phyloP scores from a whole-genome alignment of 345 rosid species.

The Eucalyptus pauciflora region DNA sequence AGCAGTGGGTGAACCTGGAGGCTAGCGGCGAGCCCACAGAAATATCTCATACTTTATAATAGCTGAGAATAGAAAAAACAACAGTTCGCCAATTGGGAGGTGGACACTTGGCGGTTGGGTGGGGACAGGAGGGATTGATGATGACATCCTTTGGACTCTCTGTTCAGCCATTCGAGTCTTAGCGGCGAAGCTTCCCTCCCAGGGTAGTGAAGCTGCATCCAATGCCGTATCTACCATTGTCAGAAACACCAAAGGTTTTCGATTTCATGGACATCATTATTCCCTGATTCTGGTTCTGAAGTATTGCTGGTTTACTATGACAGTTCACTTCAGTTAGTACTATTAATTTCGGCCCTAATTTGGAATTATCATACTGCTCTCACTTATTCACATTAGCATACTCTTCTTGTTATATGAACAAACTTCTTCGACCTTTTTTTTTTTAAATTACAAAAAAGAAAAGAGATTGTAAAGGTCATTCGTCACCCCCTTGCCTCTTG shows the following conservation, averaged over 20 bases:
- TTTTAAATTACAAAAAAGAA: no score
- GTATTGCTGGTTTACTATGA: neutral
- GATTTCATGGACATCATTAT: neutral
- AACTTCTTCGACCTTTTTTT: neutral
- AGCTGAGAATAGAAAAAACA: neutral
- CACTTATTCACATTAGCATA: neutral
- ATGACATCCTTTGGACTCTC: neutral
- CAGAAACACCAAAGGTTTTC: neutral
- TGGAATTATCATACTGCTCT: neutral
- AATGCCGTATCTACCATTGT: neutral
- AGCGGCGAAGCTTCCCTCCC: neutral
- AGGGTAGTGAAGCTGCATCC: neutral
- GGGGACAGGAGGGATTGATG: neutral
- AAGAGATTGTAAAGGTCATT: no score
- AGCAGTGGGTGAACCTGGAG: neutral
- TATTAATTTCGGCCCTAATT: neutral
- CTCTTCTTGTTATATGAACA: accelerated
- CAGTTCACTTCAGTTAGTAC: neutral
- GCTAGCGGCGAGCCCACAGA: neutral
- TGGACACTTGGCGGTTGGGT: neutral
- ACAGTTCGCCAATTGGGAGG: neutral
- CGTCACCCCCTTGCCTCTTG: neutral
- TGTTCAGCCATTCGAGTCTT: neutral
- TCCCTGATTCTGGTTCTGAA: neutral
- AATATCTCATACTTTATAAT: neutral